Conservation (phyloP, 371 early-diverging fungal genomes). For the Mortierella sp. region DNA sequence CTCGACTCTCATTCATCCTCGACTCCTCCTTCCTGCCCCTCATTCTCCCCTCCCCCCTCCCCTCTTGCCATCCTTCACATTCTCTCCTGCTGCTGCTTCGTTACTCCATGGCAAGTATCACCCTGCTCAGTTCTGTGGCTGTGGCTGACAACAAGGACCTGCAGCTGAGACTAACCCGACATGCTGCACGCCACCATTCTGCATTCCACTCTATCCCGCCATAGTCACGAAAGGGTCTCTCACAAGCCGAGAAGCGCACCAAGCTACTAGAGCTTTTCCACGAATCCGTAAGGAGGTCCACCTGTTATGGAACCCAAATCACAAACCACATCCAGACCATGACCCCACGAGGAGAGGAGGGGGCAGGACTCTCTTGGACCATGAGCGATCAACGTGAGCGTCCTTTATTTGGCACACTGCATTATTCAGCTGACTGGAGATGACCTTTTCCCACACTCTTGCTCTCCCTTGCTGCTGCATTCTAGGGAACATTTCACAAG, state of each 20-base stretch:
- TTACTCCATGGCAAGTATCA: slow-evolving; percentile 8
- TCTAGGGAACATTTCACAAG: slow-evolving; percentile 67
- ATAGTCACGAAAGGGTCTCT: slow-evolving; percentile 64
- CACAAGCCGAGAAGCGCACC: slow-evolving; percentile 84
- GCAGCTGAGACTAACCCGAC: neutral
- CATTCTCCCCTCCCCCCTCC: too few relatives aligned
- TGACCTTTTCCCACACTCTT: too few relatives aligned
- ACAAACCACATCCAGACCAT: too few relatives aligned
- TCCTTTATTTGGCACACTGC: too few relatives aligned
- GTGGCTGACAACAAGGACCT: too few relatives aligned
- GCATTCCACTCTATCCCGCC: neutral
- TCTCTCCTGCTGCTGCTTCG: too few relatives aligned
- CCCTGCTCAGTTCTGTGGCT: neutral
- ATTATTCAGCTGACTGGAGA: too few relatives aligned
- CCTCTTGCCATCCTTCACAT: too few relatives aligned
- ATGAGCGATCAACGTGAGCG: neutral
- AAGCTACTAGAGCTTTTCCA: slow-evolving; percentile 81
- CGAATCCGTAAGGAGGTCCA: slow-evolving; percentile 70
- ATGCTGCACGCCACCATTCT: neutral
- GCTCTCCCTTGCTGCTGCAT: too few relatives aligned
- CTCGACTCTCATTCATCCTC: too few relatives aligned
- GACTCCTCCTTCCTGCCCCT: too few relatives aligned
- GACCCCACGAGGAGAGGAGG: neutral
- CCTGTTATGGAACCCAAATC: too few relatives aligned
- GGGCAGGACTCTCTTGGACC: neutral